These are phyloP conservation scores for Pneumocystis canis DNA, from an alignment of 1,139 yeast species.

Conservation along the genomic window DNA sequence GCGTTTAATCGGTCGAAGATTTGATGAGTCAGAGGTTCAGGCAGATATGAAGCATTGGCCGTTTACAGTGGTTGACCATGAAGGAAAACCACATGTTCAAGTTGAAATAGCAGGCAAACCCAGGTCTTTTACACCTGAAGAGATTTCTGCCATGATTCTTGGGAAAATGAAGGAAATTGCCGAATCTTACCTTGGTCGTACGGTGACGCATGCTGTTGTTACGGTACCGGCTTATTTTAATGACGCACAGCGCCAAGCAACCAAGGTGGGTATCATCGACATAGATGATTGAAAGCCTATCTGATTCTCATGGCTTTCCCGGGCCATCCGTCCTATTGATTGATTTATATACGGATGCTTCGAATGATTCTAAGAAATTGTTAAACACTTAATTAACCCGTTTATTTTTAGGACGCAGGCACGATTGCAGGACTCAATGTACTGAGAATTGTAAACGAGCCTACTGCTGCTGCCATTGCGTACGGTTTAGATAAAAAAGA, in stretches of 20 bases:
- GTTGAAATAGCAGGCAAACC: slow-evolving; percentile 55
- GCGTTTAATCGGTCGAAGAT: slow-evolving; percentile 73
- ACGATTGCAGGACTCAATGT: slow-evolving; percentile 90
- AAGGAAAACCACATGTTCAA: slow-evolving; percentile 67
- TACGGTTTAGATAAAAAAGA: slow-evolving; percentile 87
- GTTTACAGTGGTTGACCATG: slow-evolving; percentile 48
- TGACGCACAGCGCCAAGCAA: slow-evolving; percentile 97
- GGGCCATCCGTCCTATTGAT: too few species aligned
- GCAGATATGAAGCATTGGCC: slow-evolving; percentile 75
- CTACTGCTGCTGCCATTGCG: slow-evolving; percentile 97
- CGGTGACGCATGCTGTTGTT: slow-evolving; percentile 86
- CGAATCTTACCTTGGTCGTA: slow-evolving; percentile 76
- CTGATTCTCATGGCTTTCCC: too few species aligned
- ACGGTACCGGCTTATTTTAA: slow-evolving; percentile 97
- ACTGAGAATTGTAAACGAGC: slow-evolving; percentile 90
- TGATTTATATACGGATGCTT: too few species aligned
- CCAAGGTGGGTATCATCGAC: slow-evolving; percentile 45
- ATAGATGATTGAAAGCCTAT: too few species aligned
- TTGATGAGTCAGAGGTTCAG: slow-evolving; percentile 60
- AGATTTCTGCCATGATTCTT: slow-evolving; percentile 80
- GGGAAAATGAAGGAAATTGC: slow-evolving; percentile 89
- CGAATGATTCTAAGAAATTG: too few species aligned
- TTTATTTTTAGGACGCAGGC: slow-evolving; percentile 53
- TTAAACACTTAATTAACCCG: too few species aligned
- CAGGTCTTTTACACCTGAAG: slow-evolving; percentile 73